Evolutionary conservation across 2,329 filamentous ascomycete species (phyloP).

Genomic region (Alternaria sp.): DNA sequence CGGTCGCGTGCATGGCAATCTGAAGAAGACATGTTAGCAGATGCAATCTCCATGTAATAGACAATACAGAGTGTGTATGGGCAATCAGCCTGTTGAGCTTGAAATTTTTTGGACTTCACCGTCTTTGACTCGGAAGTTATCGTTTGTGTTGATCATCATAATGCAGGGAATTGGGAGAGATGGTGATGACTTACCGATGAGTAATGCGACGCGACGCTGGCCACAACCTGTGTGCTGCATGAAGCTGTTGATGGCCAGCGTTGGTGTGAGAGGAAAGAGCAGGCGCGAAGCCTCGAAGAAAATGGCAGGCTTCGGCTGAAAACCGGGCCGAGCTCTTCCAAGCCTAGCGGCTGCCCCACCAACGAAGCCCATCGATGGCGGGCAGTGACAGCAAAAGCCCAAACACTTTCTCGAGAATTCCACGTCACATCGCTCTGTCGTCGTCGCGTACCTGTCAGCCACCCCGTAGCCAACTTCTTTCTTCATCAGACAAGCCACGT

Average conservation of each 20-base stretch:
- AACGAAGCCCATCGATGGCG: constrained; percentile 26
- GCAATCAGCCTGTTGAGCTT: constrained; percentile 63
- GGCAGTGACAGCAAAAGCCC: constrained; percentile 30
- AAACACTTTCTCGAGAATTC: constrained; percentile 22
- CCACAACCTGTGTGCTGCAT: background rate
- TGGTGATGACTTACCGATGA: constrained; percentile 24
- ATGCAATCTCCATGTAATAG: background rate
- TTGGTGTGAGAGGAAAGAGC: constrained; percentile 19
- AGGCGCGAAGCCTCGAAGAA: constrained; percentile 17
- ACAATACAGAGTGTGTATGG: constrained; percentile 2
- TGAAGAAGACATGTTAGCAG: constrained; percentile 20
- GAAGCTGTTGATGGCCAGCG: constrained; percentile 2
- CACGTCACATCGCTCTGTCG: constrained; percentile 7
- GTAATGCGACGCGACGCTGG: background rate
- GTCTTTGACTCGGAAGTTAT: constrained; percentile 46
- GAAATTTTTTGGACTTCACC: constrained; percentile 52
- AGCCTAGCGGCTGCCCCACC: constrained; percentile 33
- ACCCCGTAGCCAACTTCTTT: background rate
- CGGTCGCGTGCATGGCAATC: background rate
- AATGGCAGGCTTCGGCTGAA: constrained; percentile 23
- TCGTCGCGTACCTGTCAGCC: constrained; percentile 12
- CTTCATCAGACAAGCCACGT: background rate
- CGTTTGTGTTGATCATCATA: constrained; percentile 44
- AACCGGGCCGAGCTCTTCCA: constrained; percentile 22
- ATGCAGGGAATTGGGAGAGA: constrained; percentile 1